Base-by-base conservation (phyloP, 2,329 filamentous ascomycete genomes). In the Venturia asperata region DNA sequence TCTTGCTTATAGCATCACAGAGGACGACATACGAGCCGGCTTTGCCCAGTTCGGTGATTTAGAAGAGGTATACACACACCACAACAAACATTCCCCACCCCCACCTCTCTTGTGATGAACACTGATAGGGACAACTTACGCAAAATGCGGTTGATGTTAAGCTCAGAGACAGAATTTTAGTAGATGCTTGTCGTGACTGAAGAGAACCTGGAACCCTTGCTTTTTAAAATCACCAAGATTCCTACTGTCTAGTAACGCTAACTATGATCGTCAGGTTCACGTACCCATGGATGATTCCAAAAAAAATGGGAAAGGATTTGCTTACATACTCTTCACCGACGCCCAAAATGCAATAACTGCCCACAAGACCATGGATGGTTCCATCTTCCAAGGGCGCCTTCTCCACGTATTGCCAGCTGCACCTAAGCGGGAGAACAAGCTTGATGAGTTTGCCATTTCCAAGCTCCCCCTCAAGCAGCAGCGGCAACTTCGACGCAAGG, bases 91-190 rank as follows among this genome's bases (percentile, higher is more conserved):
- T 68, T 70, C 70, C 66, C 64, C 70, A 66, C 63, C 37, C 63
- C 9, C 64, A 47, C 64, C 67, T 58, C 66, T 56, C 63, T 64
- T 41, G 45, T 93, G 94, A 97, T 97, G 93, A 97, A 91, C 81
- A 85, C 89, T 86, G 94, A 97, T 97, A 97, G 94, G 94, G 94
- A 97, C 94, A 97, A 87, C 93, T 92, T 90, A 97, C 93, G 89
- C 89, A 72, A 82, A 77, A 74, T 80, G 91, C 90, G 91, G 82
- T 82, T 97, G 92, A 95, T 92, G 90, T 86, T 82, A 91, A 58
- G 37, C 52, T 72, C 86, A 87, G 88, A 88, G 87, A 92, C 87
- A 91, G 85, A 89, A 94, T 96, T 95, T 96, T 99, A 97, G 94
- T 99, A 99, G 93, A 97, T 96, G 90, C 91, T 89, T 92, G 87